phyloP scores from a whole-genome alignment of 179 eudicot species.

The Spinacia oleracea region DNA sequence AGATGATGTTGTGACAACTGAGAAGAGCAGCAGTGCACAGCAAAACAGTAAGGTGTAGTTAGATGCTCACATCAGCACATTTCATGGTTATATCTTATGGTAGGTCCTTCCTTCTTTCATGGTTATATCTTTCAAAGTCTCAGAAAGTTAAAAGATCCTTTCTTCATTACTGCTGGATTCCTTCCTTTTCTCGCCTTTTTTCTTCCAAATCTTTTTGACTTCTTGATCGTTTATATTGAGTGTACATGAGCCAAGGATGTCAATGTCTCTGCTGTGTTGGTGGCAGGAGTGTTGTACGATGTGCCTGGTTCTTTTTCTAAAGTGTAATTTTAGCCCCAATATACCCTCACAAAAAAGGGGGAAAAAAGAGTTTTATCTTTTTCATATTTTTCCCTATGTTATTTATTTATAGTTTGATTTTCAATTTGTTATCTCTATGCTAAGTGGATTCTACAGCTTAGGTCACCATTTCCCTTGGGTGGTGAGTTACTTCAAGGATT shows the following conservation, averaged over 20 bases:
- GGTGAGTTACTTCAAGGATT: background rate
- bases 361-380: background rate
- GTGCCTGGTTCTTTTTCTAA: slow-evolving; percentile 27
- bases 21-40: slow-evolving; percentile 30
- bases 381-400: background rate
- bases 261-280: slow-evolving; percentile 27
- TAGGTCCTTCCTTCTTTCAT: slow-evolving; percentile 12
- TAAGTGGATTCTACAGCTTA: slow-evolving; percentile 14
- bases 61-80: slow-evolving; percentile 26
- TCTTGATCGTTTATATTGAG: slow-evolving; percentile 21
- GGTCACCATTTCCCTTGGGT: slow-evolving; percentile 8
- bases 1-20: slow-evolving; percentile 40
- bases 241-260: slow-evolving; percentile 34
- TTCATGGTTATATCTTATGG: slow-evolving; percentile 17
- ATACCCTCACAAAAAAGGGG: background rate
- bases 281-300: slow-evolving; percentile 25
- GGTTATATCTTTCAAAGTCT: background rate
- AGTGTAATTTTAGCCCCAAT: slow-evolving; percentile 22
- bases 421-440: background rate
- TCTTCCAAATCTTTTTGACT: slow-evolving; percentile 23
- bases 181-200: slow-evolving; percentile 12
- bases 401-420: background rate
- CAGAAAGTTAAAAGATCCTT: slow-evolving; percentile 20
- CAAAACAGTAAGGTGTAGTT: slow-evolving; percentile 35
- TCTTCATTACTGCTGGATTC: slow-evolving; percentile 16